Conservation (phyloP, 768 basidiomycete species). For the Amanita fuliginea region DNA sequence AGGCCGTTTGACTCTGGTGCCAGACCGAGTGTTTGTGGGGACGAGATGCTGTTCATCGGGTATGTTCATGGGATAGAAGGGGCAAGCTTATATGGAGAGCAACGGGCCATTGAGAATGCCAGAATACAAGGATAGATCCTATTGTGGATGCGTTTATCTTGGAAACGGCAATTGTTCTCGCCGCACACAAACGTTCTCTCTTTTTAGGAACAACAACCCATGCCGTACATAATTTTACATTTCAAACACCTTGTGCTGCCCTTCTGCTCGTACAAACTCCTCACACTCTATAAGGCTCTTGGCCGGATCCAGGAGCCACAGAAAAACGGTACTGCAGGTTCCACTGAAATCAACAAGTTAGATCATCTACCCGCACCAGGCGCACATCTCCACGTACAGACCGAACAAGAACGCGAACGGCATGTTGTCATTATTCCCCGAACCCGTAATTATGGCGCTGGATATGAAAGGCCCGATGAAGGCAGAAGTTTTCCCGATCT, state of each 20-base stretch:
- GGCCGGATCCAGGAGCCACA: conserved; percentile 51
- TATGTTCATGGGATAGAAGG: conserved; percentile 3
- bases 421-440: conserved; percentile 62
- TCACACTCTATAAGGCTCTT: conserved; percentile 57
- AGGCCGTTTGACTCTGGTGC: conserved; percentile 36
- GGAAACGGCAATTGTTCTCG: not conserved
- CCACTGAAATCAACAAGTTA: conserved; percentile 26
- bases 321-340: conserved; percentile 40
- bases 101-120: conserved; percentile 3
- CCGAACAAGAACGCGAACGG: conserved; percentile 66
- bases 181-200: not conserved
- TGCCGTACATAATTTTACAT: too few species aligned
- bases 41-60: conserved; percentile 19
- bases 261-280: conserved; percentile 48
- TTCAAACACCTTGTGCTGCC: conserved; percentile 15
- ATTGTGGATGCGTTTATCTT: conserved; percentile 15
- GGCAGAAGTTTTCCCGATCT: conserved; percentile 68
- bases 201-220: not conserved
- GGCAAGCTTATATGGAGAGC: not conserved
- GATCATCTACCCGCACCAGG: not conserved
- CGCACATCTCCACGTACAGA: conserved; percentile 32
- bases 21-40: conserved; percentile 39
- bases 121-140: conserved; percentile 20
- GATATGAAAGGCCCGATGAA: conserved; percentile 72
- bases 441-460: conserved; percentile 60